These are phyloP conservation scores for Thalassiosira delicatula DNA, from an alignment of 352 stramenopile genomes.

Conservation along the genomic window DNA sequence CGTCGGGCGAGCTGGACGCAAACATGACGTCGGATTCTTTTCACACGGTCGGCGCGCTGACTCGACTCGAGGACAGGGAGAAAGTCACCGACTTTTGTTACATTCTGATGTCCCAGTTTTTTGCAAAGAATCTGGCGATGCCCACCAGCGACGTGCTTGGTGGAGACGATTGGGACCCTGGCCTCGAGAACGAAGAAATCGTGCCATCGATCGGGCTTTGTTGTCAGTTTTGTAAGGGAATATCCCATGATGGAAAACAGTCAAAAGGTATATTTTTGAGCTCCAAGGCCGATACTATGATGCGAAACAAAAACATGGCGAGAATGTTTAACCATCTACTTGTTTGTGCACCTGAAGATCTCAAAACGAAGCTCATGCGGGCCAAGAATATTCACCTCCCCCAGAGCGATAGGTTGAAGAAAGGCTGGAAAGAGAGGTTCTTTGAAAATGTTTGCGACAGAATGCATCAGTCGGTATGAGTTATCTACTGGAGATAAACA, in stretches of 20 bases:
- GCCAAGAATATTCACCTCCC: conserved; percentile 46
- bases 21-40: conserved; percentile 6
- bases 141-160: conserved; percentile 10
- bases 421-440: conserved; percentile 52
- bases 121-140: conserved; percentile 21
- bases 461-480: conserved; percentile 10
- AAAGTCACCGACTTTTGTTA: conserved; percentile 40
- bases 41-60: conserved; percentile 15
- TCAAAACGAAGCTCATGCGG: conserved; percentile 32
- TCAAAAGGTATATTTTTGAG: conserved; percentile 45
- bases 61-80: conserved; percentile 22
- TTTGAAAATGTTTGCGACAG: conserved; percentile 38
- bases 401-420: conserved; percentile 40
- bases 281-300: conserved; percentile 39
- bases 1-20: conserved; percentile 1
- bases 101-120: conserved; percentile 45
- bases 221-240: conserved; percentile 38
- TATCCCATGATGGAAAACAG: conserved; percentile 19
- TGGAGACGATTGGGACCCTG: conserved; percentile 28
- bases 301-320: conserved; percentile 45
- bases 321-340: conserved; percentile 49
- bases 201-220: conserved; percentile 23
- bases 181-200: conserved; percentile 28
- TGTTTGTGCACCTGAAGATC: conserved; percentile 29
- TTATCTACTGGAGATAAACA: no score